These are phyloP conservation scores for Tetraselmis striata DNA, from an alignment of 139 green algal genomes.

Conservation along the genomic window DNA sequence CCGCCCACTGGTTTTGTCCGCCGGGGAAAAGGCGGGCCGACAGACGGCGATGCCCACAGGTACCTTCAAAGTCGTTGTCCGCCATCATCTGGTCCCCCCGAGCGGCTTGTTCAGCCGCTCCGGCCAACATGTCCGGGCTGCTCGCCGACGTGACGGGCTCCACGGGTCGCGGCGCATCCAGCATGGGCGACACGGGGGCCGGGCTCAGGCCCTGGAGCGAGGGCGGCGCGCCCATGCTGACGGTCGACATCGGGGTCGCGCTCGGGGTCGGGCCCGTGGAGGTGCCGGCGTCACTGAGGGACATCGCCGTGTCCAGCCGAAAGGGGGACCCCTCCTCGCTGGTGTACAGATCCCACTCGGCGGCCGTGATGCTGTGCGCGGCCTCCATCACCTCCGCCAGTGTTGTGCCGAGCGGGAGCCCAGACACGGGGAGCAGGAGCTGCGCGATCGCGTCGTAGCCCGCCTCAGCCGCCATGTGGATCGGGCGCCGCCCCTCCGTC, in stretches of 20 bases:
- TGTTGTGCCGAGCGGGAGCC: not conserved
- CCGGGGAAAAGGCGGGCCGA: no score
- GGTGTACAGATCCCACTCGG: not conserved
- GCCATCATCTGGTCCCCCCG: not conserved
- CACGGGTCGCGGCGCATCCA: not conserved
- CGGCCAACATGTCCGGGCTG: not conserved
- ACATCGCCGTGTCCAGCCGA: not conserved
- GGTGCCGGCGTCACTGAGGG: not conserved
- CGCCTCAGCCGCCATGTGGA: not conserved
- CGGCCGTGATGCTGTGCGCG: not conserved
- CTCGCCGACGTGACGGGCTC: not conserved
- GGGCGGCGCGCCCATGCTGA: not conserved
- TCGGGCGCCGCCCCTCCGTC: not conserved
- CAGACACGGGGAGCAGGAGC: not conserved
- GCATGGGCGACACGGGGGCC: not conserved
- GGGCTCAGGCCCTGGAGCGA: not conserved
- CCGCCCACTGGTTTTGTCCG: no score
- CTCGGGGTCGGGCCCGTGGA: not conserved
- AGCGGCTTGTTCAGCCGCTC: not conserved
- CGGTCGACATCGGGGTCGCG: not conserved
- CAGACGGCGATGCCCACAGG: no score
- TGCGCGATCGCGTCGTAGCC: not conserved
- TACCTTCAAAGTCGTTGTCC: not conserved
- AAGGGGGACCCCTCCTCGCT: not conserved
- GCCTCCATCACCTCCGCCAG: not conserved